Conservation (phyloP, 805 yeast species). For the Barnettozyma sucrosica region DNA sequence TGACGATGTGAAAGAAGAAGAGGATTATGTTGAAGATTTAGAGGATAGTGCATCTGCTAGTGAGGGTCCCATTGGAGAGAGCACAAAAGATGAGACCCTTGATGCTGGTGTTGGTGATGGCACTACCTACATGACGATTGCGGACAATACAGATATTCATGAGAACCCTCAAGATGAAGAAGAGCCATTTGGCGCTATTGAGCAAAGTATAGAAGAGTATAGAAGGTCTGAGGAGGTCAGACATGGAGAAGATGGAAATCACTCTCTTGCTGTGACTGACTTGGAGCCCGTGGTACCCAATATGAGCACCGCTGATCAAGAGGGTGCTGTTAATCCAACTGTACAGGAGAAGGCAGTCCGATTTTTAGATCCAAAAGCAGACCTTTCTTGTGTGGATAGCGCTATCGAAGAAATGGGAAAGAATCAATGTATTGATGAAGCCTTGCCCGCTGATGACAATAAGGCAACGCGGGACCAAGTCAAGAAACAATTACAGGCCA, state of each 20-base stretch:
- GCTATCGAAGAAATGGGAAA: not conserved
- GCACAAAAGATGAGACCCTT: not conserved
- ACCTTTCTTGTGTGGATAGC: not conserved
- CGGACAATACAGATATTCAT: not conserved
- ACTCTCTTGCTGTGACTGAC: not conserved
- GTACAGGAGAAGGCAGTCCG: not conserved
- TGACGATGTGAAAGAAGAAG: conserved; percentile 1
- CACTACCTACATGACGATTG: not conserved
- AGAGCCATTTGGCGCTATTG: not conserved
- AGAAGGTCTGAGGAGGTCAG: not conserved
- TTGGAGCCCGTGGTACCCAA: not conserved
- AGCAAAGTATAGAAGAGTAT: not conserved
- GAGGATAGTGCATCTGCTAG: not conserved
- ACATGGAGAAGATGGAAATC: not conserved
- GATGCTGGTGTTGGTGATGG: not conserved
- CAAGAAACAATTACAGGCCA: too few species aligned
- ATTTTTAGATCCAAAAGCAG: not conserved
- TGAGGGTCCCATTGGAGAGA: conserved; percentile 1
- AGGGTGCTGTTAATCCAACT: not conserved
- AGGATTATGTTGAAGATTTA: not conserved
- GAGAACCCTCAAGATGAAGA: not conserved
- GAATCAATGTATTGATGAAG: not conserved
- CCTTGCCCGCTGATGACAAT: not conserved
- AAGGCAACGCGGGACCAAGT: not conserved
- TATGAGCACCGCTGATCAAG: not conserved